Evolutionary conservation across 2,329 filamentous ascomycete species (phyloP), one percentile per base, ranked within the genome.

Genomic region (Colletotrichum somersetense): DNA sequence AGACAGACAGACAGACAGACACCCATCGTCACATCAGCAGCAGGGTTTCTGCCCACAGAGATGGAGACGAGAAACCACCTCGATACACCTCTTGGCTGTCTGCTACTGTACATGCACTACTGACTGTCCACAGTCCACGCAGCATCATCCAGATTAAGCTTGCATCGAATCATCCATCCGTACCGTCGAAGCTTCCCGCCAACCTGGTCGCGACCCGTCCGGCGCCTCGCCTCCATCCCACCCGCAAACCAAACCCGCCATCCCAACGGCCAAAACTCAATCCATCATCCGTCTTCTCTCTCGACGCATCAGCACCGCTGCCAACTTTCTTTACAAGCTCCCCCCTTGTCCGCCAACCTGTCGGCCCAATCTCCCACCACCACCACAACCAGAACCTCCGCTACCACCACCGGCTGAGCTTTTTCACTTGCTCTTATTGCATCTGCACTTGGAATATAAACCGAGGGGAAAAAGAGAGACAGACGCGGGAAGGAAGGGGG

Each of bases 321-420:
- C 65, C 66, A 72, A 69, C 69, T 68, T 69, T 72, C 59, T 64
- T 64, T 50, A 46, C 66, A 64, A 72, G 66, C 66, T 55, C 5
- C 66, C 53, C 33, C 58, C 58, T 33, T 30, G 50, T 35, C 53
- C 23, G 38, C 67, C 44, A 50, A 33, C 44, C 44, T 14, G 44
- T 33, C 59, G 52, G 46, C 26, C 61, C 35, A 62, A 62, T 50
- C 48, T 55, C 26, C 62, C 62, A 55, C 35, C 30, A 53, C 23
- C 4, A 18, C 23, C 11, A 16, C 3, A 7, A 16, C 23, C 26
- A 52, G 16, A 52, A 52, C 23, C 50, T 23, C 23, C 50, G 26
- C 52, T 20, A 33, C 16, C 48, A 40, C 23, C 23, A 33, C 26
- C 26, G 26, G 26, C 35, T 18, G 18, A 14, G 40, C 18, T 42